Evolutionary conservation across 352 stramenopile species (phyloP).

Genomic region (Phytophthora foliorum): DNA sequence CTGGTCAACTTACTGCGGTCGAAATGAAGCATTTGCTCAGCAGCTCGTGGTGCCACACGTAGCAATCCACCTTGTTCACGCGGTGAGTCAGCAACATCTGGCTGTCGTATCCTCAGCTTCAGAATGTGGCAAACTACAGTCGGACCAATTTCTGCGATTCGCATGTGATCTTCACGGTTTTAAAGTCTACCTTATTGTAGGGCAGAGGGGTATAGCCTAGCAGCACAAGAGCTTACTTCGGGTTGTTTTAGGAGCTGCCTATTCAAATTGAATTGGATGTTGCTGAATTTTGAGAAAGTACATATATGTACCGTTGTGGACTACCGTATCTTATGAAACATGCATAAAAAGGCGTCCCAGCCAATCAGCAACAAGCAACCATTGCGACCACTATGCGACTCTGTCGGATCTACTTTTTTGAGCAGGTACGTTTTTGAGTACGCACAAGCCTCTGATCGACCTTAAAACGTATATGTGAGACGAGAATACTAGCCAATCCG

Average conservation of each 20-base stretch:
- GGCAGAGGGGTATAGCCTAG: neutral
- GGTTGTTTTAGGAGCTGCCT: slow-evolving; percentile 25
- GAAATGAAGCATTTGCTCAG: slow-evolving; percentile 41
- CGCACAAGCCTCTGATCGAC: too few relatives aligned
- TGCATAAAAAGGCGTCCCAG: too few relatives aligned
- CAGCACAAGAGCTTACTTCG: slow-evolving; percentile 9
- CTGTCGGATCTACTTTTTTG: too few relatives aligned
- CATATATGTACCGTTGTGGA: too few relatives aligned
- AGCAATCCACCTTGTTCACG: slow-evolving; percentile 47
- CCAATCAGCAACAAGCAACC: too few relatives aligned
- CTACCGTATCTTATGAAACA: too few relatives aligned
- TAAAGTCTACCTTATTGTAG: slow-evolving; percentile 37
- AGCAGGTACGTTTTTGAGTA: too few relatives aligned
- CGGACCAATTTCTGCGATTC: slow-evolving; percentile 45
- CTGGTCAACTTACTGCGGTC: slow-evolving; percentile 10
- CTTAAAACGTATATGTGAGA: too few relatives aligned
- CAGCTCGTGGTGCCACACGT: slow-evolving; percentile 45
- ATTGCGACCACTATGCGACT: too few relatives aligned
- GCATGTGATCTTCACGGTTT: slow-evolving; percentile 49
- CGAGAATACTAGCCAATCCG: too few relatives aligned
- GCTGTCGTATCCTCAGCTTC: slow-evolving; percentile 38
- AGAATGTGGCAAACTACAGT: slow-evolving; percentile 11
- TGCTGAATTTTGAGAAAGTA: too few relatives aligned
- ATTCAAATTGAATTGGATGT: too few relatives aligned
- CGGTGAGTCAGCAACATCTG: slow-evolving; percentile 38